Base-by-base conservation (phyloP, 306 rosid species). In the Glycine tomentella region DNA sequence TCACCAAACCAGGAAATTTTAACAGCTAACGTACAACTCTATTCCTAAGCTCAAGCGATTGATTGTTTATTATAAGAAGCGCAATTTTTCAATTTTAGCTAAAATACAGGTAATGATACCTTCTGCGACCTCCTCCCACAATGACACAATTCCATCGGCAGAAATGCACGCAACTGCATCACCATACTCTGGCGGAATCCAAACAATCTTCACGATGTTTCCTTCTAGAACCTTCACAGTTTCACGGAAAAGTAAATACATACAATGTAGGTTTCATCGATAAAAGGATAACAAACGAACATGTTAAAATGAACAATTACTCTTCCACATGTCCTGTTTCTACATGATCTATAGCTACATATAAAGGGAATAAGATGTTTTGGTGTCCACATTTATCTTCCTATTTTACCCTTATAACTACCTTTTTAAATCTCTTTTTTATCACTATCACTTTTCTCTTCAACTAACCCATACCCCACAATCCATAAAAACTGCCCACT, bases 181-280 rank as follows among this genome's bases (percentile, higher is more conserved):
- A 12, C 98, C 99, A 71, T 86, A 87, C 64, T 89, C 92, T 16
- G 97, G 94, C 48, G 97, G 97, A 75, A 88, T 80, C 99, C 99
- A 95, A 76, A 83, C 86, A 79, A 93, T 77, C 87, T 92, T 95
- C 16, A 83, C 81, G 57, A 92, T 82, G 53, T 84, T 88, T 75
- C 84, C 87, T 49, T 87, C 90, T 11, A 81, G 86, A 34, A 86
- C 89, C 99, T 93, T 81, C 57, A 76, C 55, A 52, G 45, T 65
- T 80, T 17, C 57, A 75, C 36, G 45, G 50, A 17, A 7, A 59
- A 16, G 48, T 33, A 15, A 80, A 53, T 12, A 10, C 31, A 45
- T 31, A 67, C 33, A 11, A 31, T 13, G 46, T 8, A 75, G 74
- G 75, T 53, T 75, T 33, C 55, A 31, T n/a, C 9, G 6, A 68